A percentile compares a stretch with the other conserved stretches of the same genome.
Conservation (phyloP, 495 filamentous ascomycete species). For the Tirmania nivea region DNA sequence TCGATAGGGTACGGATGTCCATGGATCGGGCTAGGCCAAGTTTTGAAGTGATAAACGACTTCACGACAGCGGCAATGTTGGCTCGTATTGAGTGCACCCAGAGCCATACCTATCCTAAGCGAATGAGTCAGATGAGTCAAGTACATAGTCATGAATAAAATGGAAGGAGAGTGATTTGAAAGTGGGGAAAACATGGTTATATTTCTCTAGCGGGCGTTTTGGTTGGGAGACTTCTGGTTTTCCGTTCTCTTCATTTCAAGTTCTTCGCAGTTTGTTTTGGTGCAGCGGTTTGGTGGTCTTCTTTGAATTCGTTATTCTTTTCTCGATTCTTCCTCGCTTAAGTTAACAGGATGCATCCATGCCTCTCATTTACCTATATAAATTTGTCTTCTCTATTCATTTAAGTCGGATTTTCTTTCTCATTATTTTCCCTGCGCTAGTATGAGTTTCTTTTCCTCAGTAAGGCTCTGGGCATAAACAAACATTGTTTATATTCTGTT, state of each 20-base stretch:
- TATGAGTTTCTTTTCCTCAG: conserved; percentile 4
- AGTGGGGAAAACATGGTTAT: conserved; percentile 10
- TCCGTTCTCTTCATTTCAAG: conserved; percentile 10
- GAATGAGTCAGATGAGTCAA: not conserved
- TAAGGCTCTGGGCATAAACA: conserved; percentile 14
- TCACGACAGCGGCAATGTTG: conserved; percentile 67
- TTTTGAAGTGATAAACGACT: conserved; percentile 72
- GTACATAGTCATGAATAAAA: conserved; percentile 9
- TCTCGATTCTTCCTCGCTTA: too few species aligned
- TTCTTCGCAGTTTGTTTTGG: conserved; percentile 18
- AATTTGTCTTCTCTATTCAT: conserved; percentile 16
- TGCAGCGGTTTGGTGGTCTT: too few species aligned
- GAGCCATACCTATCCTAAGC: conserved; percentile 26
- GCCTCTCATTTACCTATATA: not conserved
- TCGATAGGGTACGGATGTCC: conserved; percentile 51
- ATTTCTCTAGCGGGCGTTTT: conserved; percentile 15
- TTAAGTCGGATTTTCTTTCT: not conserved
- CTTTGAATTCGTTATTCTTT: too few species aligned
- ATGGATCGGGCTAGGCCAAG: conserved; percentile 57
- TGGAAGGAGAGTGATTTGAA: not conserved
- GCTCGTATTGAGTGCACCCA: conserved; percentile 50
- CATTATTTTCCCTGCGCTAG: not conserved
- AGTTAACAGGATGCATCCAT: too few species aligned
- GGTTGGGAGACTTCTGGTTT: conserved; percentile 22
- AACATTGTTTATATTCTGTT: too few species aligned